Conservation (phyloP, 2,329 filamentous ascomycete genomes). For the Penicillium sclerotigenum region DNA sequence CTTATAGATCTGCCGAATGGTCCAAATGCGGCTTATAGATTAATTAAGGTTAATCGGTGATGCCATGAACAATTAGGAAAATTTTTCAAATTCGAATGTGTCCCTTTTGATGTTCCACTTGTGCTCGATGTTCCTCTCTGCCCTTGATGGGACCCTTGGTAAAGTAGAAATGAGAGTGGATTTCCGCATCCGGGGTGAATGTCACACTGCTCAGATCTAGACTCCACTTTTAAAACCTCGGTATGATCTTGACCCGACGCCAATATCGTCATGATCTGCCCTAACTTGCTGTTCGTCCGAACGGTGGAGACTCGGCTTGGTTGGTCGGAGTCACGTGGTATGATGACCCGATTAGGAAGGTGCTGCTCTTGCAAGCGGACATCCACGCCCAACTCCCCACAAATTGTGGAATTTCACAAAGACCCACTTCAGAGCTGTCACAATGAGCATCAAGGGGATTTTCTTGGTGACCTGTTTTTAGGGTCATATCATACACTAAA, state of each 20-base stretch:
- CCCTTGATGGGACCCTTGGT: slow-evolving; percentile 12
- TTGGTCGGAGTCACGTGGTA: slow-evolving; percentile 9
- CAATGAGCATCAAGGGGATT: background rate
- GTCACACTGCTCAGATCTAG: slow-evolving; percentile 14
- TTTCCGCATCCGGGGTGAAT: slow-evolving; percentile 26
- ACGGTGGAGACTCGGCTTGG: background rate
- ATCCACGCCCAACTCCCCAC: background rate
- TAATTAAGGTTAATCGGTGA: slow-evolving; percentile 13
- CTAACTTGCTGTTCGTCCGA: background rate
- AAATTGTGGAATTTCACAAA: slow-evolving; percentile 9
- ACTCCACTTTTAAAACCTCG: background rate
- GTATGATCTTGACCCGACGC: background rate
- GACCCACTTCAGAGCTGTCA: background rate
- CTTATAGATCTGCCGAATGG: slow-evolving; percentile 18
- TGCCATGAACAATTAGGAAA: slow-evolving; percentile 11
- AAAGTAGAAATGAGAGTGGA: background rate
- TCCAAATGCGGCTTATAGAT: slow-evolving; percentile 20
- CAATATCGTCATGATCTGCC: background rate
- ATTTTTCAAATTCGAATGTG: slow-evolving; percentile 4
- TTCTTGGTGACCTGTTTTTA: background rate
- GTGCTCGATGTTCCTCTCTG: slow-evolving; percentile 11
- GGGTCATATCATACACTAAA: background rate
- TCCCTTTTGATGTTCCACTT: slow-evolving; percentile 17
- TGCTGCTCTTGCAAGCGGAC: slow-evolving; percentile 13
- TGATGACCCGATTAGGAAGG: slow-evolving; percentile 11